Conservation (phyloP, 129 eudicot genomes). For the Centella asiatica region DNA sequence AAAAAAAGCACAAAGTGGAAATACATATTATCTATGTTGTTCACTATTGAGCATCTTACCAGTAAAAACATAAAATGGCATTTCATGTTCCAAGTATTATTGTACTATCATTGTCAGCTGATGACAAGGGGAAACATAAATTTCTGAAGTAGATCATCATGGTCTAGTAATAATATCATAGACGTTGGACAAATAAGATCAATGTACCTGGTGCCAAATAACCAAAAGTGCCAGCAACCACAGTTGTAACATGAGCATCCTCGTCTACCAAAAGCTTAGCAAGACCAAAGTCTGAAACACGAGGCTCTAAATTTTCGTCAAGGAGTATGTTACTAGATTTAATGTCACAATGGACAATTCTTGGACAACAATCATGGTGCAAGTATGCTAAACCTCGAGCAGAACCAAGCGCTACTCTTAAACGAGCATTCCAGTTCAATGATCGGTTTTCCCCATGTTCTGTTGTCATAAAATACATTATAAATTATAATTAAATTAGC, state of each 20-base stretch:
- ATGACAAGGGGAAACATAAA: too few species aligned
- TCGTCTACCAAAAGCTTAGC: slow-evolving; percentile 93
- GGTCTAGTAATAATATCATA: background rate
- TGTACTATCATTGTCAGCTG: too few species aligned
- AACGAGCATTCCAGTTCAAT: slow-evolving; percentile 69
- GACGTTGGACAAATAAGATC: background rate
- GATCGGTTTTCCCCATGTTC: slow-evolving; percentile 35
- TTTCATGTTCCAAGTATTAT: too few species aligned
- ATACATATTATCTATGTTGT: too few species aligned
- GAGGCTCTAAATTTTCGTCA: slow-evolving; percentile 89
- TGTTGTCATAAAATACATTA: slow-evolving; percentile 13
- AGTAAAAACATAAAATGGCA: too few species aligned
- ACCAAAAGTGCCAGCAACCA: slow-evolving; percentile 97
- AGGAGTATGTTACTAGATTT: slow-evolving; percentile 91
- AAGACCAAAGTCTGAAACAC: slow-evolving; percentile 94
- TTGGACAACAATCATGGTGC: slow-evolving; percentile 92
- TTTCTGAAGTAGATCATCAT: background rate
- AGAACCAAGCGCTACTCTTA: slow-evolving; percentile 78
- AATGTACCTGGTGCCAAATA: slow-evolving; percentile 85
- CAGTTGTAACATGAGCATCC: slow-evolving; percentile 90
- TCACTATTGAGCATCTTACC: too few species aligned
- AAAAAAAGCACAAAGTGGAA: too few species aligned
- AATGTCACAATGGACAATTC: slow-evolving; percentile 81
- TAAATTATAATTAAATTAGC: background rate
- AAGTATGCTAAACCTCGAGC: slow-evolving; percentile 91